Evolutionary conservation across 2,329 filamentous ascomycete genomes (phyloP).

Genomic region (Colletotrichum echinochloae): DNA sequence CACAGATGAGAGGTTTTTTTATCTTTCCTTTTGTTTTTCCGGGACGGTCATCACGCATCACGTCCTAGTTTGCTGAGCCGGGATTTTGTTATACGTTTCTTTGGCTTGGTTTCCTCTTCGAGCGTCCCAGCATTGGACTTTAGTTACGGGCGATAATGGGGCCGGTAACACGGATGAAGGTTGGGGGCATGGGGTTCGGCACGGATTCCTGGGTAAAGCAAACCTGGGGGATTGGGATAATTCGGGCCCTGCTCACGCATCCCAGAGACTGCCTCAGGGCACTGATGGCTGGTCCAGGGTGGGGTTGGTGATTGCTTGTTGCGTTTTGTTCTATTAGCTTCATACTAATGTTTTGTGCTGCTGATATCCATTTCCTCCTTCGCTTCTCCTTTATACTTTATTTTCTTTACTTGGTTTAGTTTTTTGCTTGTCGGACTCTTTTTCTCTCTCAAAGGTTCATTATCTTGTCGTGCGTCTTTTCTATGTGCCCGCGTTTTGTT

Average conservation of each 20-base stretch:
- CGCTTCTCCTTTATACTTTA: slow-evolving; percentile 52
- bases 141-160: slow-evolving; percentile 60
- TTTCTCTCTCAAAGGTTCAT: slow-evolving; percentile 41
- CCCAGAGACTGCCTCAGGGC: slow-evolving; percentile 59
- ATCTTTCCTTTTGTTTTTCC: too few relatives aligned
- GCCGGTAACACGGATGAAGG: slow-evolving; percentile 46
- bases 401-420: slow-evolving; percentile 44
- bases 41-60: slow-evolving; percentile 14
- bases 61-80: slow-evolving; percentile 8
- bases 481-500: slow-evolving; percentile 28
- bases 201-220: slow-evolving; percentile 49
- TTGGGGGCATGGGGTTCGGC: slow-evolving; percentile 52
- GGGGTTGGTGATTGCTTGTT: slow-evolving; percentile 52
- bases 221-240: slow-evolving; percentile 48
- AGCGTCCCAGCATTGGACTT: slow-evolving; percentile 42
- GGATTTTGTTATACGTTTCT: slow-evolving; percentile 35
- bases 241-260: slow-evolving; percentile 51
- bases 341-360: slow-evolving; percentile 55
- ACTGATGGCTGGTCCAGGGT: slow-evolving; percentile 66
- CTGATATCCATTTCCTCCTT: slow-evolving; percentile 54
- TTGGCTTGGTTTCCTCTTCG: slow-evolving; percentile 46
- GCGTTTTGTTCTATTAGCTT: slow-evolving; percentile 56
- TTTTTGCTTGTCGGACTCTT: slow-evolving; percentile 48
- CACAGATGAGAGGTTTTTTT: slow-evolving; percentile 32
- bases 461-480: background rate